Conservation (phyloP, 2,329 filamentous ascomycete species). For the Coniochaeta sp. region DNA sequence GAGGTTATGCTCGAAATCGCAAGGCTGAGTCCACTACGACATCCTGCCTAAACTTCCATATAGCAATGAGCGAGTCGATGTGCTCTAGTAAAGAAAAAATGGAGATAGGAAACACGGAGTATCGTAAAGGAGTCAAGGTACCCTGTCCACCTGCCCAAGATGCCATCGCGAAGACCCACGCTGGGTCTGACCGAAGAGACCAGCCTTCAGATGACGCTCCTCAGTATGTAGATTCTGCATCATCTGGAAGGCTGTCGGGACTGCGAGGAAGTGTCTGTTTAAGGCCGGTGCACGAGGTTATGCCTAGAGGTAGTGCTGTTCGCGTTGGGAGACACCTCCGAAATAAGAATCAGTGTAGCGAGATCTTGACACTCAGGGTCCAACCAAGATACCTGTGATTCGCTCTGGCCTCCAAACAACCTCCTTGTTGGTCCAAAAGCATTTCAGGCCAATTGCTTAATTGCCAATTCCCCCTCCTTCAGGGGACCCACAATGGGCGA, state of each 20-base stretch:
- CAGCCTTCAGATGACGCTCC: too few species aligned
- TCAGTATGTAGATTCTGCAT: too few species aligned
- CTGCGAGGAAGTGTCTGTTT: too few species aligned
- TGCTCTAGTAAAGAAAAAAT: not conserved
- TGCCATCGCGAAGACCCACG: not conserved
- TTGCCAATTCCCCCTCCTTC: not conserved
- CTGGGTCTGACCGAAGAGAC: not conserved
- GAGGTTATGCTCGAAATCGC: not conserved
- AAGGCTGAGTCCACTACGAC: not conserved
- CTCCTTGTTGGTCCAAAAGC: not conserved
- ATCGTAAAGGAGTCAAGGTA: too few species aligned
- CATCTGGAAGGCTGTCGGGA: too few species aligned
- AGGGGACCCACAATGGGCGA: not conserved
- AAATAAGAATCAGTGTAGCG: too few species aligned
- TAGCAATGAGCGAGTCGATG: not conserved
- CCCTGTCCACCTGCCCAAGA: too few species aligned
- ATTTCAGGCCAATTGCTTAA: not conserved
- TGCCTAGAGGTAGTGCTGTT: too few species aligned
- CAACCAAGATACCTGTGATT: not conserved
- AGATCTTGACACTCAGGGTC: not conserved
- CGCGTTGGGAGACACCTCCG: too few species aligned
- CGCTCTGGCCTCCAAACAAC: not conserved
- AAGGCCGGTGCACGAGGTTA: too few species aligned
- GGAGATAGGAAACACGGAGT: not conserved
- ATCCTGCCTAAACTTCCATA: not conserved